Evolutionary conservation across 495 filamentous ascomycete genomes (phyloP), one percentile per base, ranked within the genome.

Genomic region (Mytilinidion resinicola): DNA sequence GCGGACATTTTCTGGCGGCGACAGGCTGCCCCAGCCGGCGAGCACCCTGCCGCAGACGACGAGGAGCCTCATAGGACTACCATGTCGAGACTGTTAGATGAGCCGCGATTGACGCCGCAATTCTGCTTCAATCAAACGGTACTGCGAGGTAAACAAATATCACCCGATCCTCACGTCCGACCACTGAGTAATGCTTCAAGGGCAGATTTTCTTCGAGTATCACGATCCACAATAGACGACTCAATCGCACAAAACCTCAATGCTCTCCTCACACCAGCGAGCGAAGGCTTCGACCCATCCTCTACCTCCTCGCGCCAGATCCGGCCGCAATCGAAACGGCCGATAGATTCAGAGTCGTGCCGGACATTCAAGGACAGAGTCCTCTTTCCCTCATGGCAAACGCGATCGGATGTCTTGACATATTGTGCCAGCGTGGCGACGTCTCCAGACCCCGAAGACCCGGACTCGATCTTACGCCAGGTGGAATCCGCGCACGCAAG

Each of bases 171-270:
- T 56, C 35, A 49, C 21, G 25, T 47, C 19, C 25, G 25, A 52
- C 55, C 54, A 54, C 50, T 61, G 56, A 66, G 43, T 39, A 51
- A 44, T 61, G 44, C 58, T 53, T n/a, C 41, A 49, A 34, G 9
- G 53, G 34, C 65, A 98, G 93, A 96, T 68, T 98, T 98, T 73
- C 82, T 98, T n/a, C 87, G 88, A 19, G 61, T 95, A 57, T 96
- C 93, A 6, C 82, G 93, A 55, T 78, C 81, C 55, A 81, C 88
- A 21, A 88, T 96, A 62, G 93, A 98, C 69, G 93, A 98, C 69
- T 88, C 87, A 14, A 96, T 98, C 63, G 84, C 83, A 1, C 92
- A 96, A 69, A 90, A 96, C 62, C 80, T 98, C 42, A 98, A 98
- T 74, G 89, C 90, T 1, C 79, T 98, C 21, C 72, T 90, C 36